These are phyloP conservation scores for Adansonia rubrostipa DNA, from an alignment of 441 rosid species.

Conservation along the genomic window DNA sequence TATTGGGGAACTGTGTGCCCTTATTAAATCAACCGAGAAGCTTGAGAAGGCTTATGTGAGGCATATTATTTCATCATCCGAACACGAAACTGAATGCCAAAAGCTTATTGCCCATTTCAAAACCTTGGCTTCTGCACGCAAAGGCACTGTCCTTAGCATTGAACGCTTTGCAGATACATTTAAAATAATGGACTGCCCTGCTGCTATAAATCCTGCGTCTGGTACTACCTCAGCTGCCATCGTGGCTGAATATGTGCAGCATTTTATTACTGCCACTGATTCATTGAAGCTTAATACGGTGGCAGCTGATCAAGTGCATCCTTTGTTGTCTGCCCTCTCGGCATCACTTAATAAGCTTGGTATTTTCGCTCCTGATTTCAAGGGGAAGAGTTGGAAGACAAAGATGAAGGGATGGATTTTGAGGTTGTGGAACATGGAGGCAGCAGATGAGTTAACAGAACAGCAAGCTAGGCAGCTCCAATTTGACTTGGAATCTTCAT, in stretches of 20 bases:
- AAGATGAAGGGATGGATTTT: constrained; percentile 93
- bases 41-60: constrained; percentile 87
- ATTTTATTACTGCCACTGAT: constrained; percentile 91
- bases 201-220: constrained; percentile 73
- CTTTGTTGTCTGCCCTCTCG: constrained; percentile 74
- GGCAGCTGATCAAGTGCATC: constrained; percentile 92
- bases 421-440: constrained; percentile 90
- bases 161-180: constrained; percentile 85
- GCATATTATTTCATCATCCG: constrained; percentile 66
- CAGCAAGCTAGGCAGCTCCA: constrained; percentile 94
- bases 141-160: constrained; percentile 76
- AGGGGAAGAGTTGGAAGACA: constrained; percentile 57
- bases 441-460: constrained; percentile 89
- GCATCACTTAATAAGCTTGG: constrained; percentile 78
- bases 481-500: constrained; percentile 89
- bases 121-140: constrained; percentile 71
- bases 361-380: constrained; percentile 81
- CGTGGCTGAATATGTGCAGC: constrained; percentile 90
- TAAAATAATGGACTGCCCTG: constrained; percentile 83
- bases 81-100: constrained; percentile 83
- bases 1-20: constrained; percentile 90
- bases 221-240: constrained; percentile 69
- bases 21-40: constrained; percentile 91
- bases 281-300: constrained; percentile 87
- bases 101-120: constrained; percentile 90